These are phyloP conservation scores for Passiflora organensis DNA, from an alignment of 345 rosid genomes.

Conservation along the genomic window DNA sequence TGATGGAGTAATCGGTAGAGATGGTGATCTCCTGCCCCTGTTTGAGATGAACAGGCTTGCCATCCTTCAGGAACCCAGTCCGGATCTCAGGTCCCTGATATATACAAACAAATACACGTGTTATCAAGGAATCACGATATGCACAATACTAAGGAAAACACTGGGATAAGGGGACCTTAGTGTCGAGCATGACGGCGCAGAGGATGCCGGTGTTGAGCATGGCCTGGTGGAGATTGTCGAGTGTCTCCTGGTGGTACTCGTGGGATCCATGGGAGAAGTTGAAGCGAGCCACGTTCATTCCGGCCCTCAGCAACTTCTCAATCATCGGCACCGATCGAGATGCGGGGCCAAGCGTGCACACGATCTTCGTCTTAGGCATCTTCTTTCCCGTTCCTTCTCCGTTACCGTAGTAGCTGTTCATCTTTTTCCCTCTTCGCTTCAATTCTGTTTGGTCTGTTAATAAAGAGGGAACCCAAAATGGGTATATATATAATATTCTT, in stretches of 20 bases:
- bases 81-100: constrained; percentile 29
- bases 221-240: neutral
- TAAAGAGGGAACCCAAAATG: too few relatives aligned
- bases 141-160: too few relatives aligned
- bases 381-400: too few relatives aligned
- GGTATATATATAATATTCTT: too few relatives aligned
- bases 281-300: neutral
- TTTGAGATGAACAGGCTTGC: constrained; percentile 18
- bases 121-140: too few relatives aligned
- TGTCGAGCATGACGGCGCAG: neutral
- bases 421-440: too few relatives aligned
- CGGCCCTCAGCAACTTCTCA: neutral
- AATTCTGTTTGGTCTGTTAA: too few relatives aligned
- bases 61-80: constrained; percentile 27
- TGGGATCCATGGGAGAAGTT: neutral
- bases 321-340: too few relatives aligned
- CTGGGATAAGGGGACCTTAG: neutral
- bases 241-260: neutral
- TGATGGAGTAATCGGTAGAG: constrained; percentile 65
- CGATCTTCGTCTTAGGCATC: too few relatives aligned
- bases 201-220: neutral
- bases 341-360: too few relatives aligned
- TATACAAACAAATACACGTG: too few relatives aligned
- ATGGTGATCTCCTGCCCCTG: constrained; percentile 76
- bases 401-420: too few relatives aligned